A percentile compares a stretch with the other conserved stretches of the same genome.
Evolutionary conservation across 164 flowering plant species (phyloP).

Genomic region (Akebia trifoliata): DNA sequence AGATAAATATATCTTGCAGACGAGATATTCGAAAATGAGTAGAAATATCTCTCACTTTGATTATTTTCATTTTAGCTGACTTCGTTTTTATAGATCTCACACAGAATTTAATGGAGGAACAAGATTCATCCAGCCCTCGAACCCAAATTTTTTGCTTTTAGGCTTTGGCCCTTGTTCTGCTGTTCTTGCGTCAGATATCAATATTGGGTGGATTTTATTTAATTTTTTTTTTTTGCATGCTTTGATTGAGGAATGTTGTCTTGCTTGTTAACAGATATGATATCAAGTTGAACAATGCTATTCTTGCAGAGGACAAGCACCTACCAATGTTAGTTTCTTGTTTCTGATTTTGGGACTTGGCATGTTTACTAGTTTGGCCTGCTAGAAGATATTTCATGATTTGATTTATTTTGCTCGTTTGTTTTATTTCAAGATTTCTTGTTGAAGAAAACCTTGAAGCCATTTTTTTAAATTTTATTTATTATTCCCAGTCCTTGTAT

Average conservation of each 20-base stretch:
- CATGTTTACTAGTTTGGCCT: neutral
- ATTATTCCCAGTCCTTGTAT: too few species aligned
- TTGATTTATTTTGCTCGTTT: neutral
- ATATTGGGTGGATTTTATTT: neutral
- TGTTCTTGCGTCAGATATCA: too few species aligned
- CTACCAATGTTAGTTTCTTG: conserved; percentile 51
- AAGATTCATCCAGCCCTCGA: too few species aligned
- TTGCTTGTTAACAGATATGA: conserved; percentile 44
- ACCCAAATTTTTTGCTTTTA: neutral
- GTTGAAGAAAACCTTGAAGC: neutral
- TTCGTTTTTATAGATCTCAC: too few species aligned
- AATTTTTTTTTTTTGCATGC: neutral
- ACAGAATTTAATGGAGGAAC: too few species aligned
- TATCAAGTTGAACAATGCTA: conserved; percentile 73
- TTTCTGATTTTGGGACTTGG: neutral
- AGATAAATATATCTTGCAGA: too few species aligned
- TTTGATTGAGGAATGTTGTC: neutral
- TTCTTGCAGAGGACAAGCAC: conserved; percentile 88
- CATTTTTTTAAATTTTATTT: too few species aligned
- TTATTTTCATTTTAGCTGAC: neutral
- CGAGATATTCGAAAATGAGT: neutral
- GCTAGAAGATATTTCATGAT: neutral
- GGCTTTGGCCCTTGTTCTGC: neutral
- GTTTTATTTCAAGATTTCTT: neutral
- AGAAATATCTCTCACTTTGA: neutral